Base-by-base conservation (phyloP, 1,284 basidiomycete genomes). In the Ustilago nuda region DNA sequence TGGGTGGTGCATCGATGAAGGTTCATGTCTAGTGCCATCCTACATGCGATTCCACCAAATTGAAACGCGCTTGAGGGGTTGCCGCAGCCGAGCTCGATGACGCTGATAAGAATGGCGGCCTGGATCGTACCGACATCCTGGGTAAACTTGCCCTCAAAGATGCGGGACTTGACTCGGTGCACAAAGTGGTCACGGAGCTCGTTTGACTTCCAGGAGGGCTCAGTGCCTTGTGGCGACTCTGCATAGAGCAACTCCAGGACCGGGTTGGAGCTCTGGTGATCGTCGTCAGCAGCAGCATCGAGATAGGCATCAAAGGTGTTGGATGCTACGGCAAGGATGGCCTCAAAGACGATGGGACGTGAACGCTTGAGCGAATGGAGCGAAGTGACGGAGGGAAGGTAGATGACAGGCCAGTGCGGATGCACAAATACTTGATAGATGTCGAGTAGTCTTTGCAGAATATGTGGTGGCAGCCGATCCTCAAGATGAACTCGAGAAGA, bases 361-460 rank as follows among this genome's bases (percentile, higher is more conserved):
- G 63, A 48, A 7, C 56, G 55, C 36, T 59, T 64, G 52, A 80
- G 72, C 37, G 66, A 66, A 23, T 70, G 71, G 3, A 80, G 71
- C 39, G 75, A 74, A 11, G 66, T 58, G 57, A 80, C 37, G n/a
- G 76, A 69, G 3, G 78, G 78, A 8, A 76, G 62, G 32, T 80
- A 80, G 65, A 80, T 57, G 66, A 80, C 72, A 37, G 78, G 78
- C 78, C 78, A 80, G 35, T 77, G 78, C 23, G 78, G 74, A 57
- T 80, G 78, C 9, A 78, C 63, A 51, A 78, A 80, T 27, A 69
- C 67, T 30, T 63, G 64, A 56, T 77, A 80, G 52, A 77, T 73
- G 52, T 72, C 65, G 23, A 80, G 59, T 4, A 78, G 71, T 4
- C 71, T 52, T 19, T 67, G 64, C 33, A 76, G 12, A 48, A 68